Base-by-base conservation (phyloP, 1,284 basidiomycete species). In the Apiotrichum porosum region DNA sequence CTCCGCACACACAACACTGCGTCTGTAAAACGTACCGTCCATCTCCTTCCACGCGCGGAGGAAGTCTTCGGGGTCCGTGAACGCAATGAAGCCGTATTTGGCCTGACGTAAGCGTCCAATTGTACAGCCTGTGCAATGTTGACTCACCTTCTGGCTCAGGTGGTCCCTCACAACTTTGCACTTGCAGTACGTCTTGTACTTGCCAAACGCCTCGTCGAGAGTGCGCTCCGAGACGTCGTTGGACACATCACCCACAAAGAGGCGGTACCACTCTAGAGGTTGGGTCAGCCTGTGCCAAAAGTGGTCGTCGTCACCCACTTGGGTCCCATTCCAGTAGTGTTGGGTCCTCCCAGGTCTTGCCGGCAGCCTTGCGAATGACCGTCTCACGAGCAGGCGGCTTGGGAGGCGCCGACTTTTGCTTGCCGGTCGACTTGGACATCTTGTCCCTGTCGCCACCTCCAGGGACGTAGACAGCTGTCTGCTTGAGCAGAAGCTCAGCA, bases 21-120 rank as follows among this genome's bases (percentile, higher is more conserved):
- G 32, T 28, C 17, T 15, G 26, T n/a, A 0, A 28, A 23, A 66
- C 85, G 46, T 62, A 86, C 93, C 94, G 72, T 99, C 90, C 91
- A 97, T 97, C 72, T 98, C 91, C 69, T 98, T 98, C 95, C 95
- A 99, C 8, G 95, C 95, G 62, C 83, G 91, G 50, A 99, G 72
- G 70, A 97, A 98, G 71, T 99, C 95, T 75, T 98, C 94, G 0
- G 95, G 95, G 65, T 98, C 95, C 48, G 89, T 90, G 72, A 98
- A 98, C 0, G 91, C 88, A 30, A 98, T 91, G 66, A 99, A 99
- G 1, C 91, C 95, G 66, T 86, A 99, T 71, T 91, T 95, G 0
- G 92, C 90, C 88, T 98, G 62, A 54, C 21, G 3, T 6, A 6
- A 28, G 26, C 6, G 51, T 56, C 33, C 10, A 26, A 6, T 6